Percentiles rank a stretch among this genome's conserved stretches.
These are phyloP conservation scores for Myxozyma monticola DNA, from an alignment of 805 yeast species.

Conservation along the genomic window DNA sequence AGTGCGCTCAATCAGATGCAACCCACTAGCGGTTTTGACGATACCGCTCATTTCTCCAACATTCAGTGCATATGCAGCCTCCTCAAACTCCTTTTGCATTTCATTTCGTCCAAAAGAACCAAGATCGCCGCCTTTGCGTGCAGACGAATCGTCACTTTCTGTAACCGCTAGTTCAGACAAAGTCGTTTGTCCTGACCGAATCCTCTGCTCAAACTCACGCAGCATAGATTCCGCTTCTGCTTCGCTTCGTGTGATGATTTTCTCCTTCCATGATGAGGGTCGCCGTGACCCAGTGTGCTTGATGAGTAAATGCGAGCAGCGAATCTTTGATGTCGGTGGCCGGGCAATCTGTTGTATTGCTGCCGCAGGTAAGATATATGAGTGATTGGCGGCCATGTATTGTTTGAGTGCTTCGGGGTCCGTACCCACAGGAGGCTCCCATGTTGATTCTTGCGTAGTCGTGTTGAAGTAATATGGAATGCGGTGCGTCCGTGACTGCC, in stretches of 20 bases:
- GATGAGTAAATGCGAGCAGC: conserved; percentile 78
- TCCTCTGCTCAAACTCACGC: conserved; percentile 56
- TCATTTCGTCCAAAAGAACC: conserved; percentile 86
- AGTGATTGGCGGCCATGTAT: conserved; percentile 50
- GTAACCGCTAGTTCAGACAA: conserved; percentile 73
- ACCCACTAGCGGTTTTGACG: conserved; percentile 88
- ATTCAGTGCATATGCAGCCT: conserved; percentile 75
- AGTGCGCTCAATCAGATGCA: conserved; percentile 83
- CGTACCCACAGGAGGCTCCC: conserved; percentile 91
- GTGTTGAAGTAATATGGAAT: conserved; percentile 81
- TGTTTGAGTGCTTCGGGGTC: conserved; percentile 59
- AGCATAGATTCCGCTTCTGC: conserved; percentile 75
- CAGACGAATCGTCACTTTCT: conserved; percentile 87
- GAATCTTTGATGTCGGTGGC: conserved; percentile 67
- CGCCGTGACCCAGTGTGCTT: conserved; percentile 83
- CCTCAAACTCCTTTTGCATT: conserved; percentile 95
- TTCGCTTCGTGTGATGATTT: conserved; percentile 70
- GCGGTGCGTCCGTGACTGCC: conserved; percentile 74
- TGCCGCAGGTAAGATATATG: conserved; percentile 33
- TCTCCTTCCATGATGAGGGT: conserved; percentile 88
- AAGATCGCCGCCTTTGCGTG: conserved; percentile 84
- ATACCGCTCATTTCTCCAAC: conserved; percentile 82
- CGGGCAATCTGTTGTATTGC: conserved; percentile 35
- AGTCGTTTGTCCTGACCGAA: conserved; percentile 62
- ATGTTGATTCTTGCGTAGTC: conserved; percentile 67